Conservation (phyloP, 73 alveolate genomes). For the Paramecium sonneborni region DNA sequence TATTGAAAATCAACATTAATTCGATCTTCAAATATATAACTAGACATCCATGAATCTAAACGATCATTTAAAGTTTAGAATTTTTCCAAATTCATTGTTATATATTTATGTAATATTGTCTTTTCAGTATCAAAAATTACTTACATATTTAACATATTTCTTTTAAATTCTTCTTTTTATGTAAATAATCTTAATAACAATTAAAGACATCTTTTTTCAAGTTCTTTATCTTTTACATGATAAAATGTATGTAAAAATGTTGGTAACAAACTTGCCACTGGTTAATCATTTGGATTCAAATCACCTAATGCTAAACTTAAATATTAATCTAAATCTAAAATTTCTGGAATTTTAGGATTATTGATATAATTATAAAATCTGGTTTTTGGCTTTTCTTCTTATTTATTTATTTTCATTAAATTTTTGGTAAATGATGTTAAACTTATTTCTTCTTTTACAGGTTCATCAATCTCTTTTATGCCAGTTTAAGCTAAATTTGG, state of each 20-base stretch:
- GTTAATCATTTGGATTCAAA: conserved; percentile 29
- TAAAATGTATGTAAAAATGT: conserved; percentile 42
- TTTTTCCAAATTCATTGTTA: not conserved
- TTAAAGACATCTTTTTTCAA: conserved; percentile 59
- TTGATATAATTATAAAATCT: conserved; percentile 1
- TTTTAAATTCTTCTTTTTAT: conserved; percentile 55
- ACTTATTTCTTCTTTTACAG: not conserved
- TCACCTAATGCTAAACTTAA: conserved; percentile 31
- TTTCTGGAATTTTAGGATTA: not conserved
- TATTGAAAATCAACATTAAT: not conserved
- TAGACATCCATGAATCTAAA: conserved; percentile 53
- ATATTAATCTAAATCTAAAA: conserved; percentile 38
- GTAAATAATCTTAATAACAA: conserved; percentile 46
- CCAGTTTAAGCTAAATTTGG: conserved; percentile 50
- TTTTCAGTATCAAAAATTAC: conserved; percentile 59
- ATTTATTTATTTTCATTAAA: not conserved
- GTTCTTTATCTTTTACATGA: conserved; percentile 48
- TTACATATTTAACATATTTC: conserved; percentile 10
- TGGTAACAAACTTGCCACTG: conserved; percentile 36
- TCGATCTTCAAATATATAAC: not conserved
- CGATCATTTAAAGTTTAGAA: conserved; percentile 9
- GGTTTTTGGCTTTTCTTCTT: conserved; percentile 6
- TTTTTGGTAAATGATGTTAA: not conserved
- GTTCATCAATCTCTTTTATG: conserved; percentile 10
- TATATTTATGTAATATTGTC: not conserved